Evolutionary conservation across 805 yeast genomes (phyloP), one percentile per base, ranked within the genome.

Genomic region (Debaryomyces castellii): DNA sequence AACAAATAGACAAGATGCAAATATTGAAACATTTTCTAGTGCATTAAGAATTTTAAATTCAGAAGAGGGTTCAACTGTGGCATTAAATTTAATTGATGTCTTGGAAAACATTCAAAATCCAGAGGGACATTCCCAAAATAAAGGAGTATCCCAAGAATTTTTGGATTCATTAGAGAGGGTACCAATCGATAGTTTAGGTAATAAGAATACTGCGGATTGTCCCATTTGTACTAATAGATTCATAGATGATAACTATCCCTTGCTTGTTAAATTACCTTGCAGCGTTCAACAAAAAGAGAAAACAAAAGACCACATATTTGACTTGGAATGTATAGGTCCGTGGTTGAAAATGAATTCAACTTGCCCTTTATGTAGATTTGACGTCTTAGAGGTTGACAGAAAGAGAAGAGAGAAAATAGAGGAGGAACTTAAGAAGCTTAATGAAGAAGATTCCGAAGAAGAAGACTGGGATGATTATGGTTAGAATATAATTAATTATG

Each of bases 391-490:
- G 27, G 62, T 60, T 4, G 59, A 57, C 20, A 51, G 54, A 39
- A 57, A 59, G 35, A 48, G 73, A 16, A 57, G 54, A 45, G 60
- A 63, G 43, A 58, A 58, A 47, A 53, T 73, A 14, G 69, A 63
- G 25, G 62, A 61, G 44, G 76, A 71, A 51, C 55, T 70, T 9
- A 50, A 58, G 38, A 50, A 57, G 22, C 66, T 67, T 1, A 42
- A 78, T 68, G 69, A 78, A 68, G 62, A 65, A 54, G 60, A 68
- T 55, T 78, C 78, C 9, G 83, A 81, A 43, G 74, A 68, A 16
- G 87, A 81, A 40, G 88, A 85, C 43, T 83, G 89, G 83, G 92
- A 88, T 25, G 80, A 87, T 76, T 89, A 87, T 59, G 96, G 92
- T 1, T 85, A 60, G 49, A 35, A 28, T 32, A n/a, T 25, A 10